Evolutionary conservation across 257 asterid genomes (phyloP).

Genomic region (Haberlea rhodopensis): DNA sequence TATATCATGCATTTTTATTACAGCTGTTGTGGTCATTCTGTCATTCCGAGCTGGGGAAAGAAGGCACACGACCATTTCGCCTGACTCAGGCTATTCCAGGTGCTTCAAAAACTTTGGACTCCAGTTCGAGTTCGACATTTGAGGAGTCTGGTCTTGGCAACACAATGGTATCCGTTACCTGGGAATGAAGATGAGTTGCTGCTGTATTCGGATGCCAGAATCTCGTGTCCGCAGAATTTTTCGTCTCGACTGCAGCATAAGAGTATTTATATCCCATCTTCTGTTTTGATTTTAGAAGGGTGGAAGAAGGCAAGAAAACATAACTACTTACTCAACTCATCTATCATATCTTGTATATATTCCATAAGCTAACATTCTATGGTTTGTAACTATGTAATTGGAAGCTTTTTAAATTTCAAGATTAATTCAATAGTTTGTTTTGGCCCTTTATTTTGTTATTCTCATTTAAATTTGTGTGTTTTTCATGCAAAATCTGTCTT

Average conservation of each 20-base stretch:
- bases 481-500: no score
- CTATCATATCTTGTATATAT: background rate
- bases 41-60: constrained; percentile 65
- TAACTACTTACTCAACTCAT: background rate
- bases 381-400: background rate
- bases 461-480: no score
- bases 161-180: constrained; percentile 73
- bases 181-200: constrained; percentile 47
- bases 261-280: background rate
- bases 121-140: constrained; percentile 40
- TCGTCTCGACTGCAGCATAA: background rate
- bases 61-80: constrained; percentile 48
- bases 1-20: constrained; percentile 21
- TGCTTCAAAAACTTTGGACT: constrained; percentile 52
- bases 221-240: no score
- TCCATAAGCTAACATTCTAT: background rate
- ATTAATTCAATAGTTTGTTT: no score
- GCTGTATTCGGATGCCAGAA: background rate
- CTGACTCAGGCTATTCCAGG: constrained; percentile 83
- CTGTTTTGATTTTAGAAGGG: background rate
- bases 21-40: constrained; percentile 94
- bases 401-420: no score
- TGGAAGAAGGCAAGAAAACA: background rate
- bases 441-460: no score
- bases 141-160: constrained; percentile 83